Evolutionary conservation across 192 early-diverging fungal genomes (phyloP).

Genomic region (Allomyces macrogynus): DNA sequence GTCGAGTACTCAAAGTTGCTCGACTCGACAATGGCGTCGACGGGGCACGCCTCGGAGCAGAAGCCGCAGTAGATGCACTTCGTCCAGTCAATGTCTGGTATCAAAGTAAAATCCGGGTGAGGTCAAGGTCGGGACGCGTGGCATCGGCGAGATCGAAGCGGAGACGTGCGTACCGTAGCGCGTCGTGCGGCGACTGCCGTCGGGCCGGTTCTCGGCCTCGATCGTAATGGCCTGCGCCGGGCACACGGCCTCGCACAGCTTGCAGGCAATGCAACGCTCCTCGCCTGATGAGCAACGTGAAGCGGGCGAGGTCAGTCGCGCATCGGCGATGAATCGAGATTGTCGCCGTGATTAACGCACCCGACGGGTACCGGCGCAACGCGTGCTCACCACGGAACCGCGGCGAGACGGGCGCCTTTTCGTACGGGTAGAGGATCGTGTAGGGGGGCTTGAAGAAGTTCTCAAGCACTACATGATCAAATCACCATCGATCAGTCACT

Average conservation of each 20-base stretch:
- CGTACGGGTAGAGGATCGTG: constrained; percentile 87
- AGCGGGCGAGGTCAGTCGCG: neutral
- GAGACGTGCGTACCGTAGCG: constrained; percentile 39
- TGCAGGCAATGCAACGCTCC: constrained; percentile 97
- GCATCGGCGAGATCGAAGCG: too few species aligned
- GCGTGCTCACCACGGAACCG: constrained; percentile 96
- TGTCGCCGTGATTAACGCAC: constrained; percentile 15
- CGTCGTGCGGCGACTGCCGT: constrained; percentile 81
- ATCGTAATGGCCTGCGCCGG: constrained; percentile 97
- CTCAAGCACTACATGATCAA: constrained; percentile 36
- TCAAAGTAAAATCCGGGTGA: too few species aligned
- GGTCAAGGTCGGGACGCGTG: too few species aligned
- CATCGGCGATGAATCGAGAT: neutral
- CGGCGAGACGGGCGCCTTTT: constrained; percentile 82
- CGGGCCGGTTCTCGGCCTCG: constrained; percentile 86
- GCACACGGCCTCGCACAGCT: constrained; percentile 93
- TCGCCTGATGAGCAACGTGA: constrained; percentile 36
- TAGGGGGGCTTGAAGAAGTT: constrained; percentile 88
- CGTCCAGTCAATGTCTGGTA: constrained; percentile 82
- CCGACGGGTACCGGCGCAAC: constrained; percentile 78
- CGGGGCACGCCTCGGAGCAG: constrained; percentile 90
- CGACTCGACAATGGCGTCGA: constrained; percentile 94
- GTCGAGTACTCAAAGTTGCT: constrained; percentile 93
- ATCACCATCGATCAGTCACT: too few species aligned
- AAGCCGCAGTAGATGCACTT: constrained; percentile 96